Conservation (phyloP, 2,329 filamentous ascomycete species). For the Neopestalotiopsis clavispora region DNA sequence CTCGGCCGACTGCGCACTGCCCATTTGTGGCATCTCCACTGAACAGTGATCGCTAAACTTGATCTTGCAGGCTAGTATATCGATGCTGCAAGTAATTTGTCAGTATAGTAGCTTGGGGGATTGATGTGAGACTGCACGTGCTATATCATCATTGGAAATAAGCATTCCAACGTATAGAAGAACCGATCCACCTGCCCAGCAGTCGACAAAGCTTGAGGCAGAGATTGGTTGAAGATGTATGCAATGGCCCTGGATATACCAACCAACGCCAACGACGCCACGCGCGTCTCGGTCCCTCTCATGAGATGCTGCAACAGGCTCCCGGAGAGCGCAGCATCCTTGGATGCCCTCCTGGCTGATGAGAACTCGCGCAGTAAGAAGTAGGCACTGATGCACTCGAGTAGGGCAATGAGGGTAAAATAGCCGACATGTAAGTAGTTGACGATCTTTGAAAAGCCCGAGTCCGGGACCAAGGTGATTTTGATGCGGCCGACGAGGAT, state of each 20-base stretch:
- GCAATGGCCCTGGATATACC: slow-evolving; percentile 45
- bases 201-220: slow-evolving; percentile 41
- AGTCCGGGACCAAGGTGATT: slow-evolving; percentile 32
- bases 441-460: slow-evolving; percentile 35
- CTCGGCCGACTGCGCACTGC: background rate
- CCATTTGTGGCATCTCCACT: slow-evolving; percentile 9
- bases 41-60: background rate
- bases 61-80: slow-evolving; percentile 11
- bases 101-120: background rate
- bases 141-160: slow-evolving; percentile 47
- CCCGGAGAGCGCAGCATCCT: slow-evolving; percentile 33
- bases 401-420: slow-evolving; percentile 44
- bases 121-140: slow-evolving; percentile 27
- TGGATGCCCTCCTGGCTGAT: slow-evolving; percentile 35
- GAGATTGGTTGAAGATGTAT: slow-evolving; percentile 43
- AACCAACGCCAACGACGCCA: slow-evolving; percentile 42
- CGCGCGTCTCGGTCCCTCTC: slow-evolving; percentile 44
- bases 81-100: background rate
- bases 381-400: slow-evolving; percentile 45
- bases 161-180: slow-evolving; percentile 45
- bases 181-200: slow-evolving; percentile 47
- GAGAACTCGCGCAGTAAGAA: slow-evolving; percentile 45
- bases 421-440: slow-evolving; percentile 47
- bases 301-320: slow-evolving; percentile 45
- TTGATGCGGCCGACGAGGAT: slow-evolving; percentile 39